These are phyloP conservation scores for Pyrenula aspistea DNA, from an alignment of 495 filamentous ascomycete genomes.

Conservation along the genomic window DNA sequence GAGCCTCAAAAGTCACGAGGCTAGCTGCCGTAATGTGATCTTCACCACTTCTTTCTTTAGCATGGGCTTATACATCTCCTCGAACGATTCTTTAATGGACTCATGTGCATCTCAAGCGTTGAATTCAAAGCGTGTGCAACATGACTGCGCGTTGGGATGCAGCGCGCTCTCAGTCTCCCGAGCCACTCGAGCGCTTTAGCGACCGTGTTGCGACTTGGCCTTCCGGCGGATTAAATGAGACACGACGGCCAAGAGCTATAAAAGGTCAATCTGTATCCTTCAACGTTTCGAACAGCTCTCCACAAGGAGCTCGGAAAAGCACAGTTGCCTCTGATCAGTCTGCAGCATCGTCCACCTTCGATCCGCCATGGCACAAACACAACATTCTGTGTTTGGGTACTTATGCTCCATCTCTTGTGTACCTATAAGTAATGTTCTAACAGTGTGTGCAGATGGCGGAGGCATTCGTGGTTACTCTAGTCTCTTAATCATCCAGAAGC, in stretches of 20 bases:
- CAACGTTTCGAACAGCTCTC: not conserved
- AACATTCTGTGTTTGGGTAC: not conserved
- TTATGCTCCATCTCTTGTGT: not conserved
- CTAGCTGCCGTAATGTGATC: not conserved
- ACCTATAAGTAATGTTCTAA: not conserved
- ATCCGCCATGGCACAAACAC: not conserved
- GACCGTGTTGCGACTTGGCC: not conserved
- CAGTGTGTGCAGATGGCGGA: conserved; percentile 10
- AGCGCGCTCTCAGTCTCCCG: not conserved
- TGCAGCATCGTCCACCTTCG: not conserved
- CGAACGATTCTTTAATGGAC: not conserved
- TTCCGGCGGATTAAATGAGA: not conserved
- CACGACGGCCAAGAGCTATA: not conserved
- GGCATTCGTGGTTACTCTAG: conserved; percentile 14
- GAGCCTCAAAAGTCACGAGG: not conserved
- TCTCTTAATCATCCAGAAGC: conserved; percentile 11
- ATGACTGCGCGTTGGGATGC: not conserved
- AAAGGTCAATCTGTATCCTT: not conserved
- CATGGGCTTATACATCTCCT: not conserved
- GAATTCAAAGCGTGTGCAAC: not conserved
- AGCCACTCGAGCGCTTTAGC: not conserved
- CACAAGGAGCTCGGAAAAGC: not conserved
- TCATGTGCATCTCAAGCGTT: not conserved
- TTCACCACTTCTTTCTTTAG: not conserved
- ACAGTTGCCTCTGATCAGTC: not conserved